Evolutionary conservation across 345 rosid species (phyloP).

Genomic region (Eucalyptus victrix): DNA sequence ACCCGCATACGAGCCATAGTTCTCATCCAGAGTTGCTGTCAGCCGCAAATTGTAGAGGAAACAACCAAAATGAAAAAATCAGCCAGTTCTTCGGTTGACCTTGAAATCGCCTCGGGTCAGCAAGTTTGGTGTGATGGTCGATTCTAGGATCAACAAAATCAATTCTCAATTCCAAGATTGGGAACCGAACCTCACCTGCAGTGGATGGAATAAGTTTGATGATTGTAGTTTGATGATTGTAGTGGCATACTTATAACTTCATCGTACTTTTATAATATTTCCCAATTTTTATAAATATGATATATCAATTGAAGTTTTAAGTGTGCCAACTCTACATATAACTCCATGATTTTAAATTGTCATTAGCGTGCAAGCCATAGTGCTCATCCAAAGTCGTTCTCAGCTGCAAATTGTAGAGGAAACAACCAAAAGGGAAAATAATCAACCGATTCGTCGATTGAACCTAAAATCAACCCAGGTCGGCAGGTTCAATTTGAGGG

Average conservation of each 20-base stretch:
- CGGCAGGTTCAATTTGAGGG: neutral
- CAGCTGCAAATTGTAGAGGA: neutral
- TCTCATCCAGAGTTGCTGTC: neutral
- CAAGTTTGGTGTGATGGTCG: neutral
- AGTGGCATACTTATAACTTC: neutral
- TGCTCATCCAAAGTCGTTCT: neutral
- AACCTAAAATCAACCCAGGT: neutral
- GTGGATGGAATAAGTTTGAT: neutral
- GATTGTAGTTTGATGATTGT: neutral
- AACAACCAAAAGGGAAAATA: neutral
- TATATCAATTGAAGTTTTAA: neutral
- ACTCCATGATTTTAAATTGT: neutral
- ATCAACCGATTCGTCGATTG: too few relatives aligned
- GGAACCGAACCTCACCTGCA: neutral
- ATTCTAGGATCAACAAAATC: neutral
- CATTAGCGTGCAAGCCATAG: neutral
- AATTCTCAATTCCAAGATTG: neutral
- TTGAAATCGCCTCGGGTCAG: neutral
- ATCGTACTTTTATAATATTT: too few relatives aligned
- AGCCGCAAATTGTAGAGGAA: neutral
- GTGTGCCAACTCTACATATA: neutral
- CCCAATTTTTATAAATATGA: too few relatives aligned
- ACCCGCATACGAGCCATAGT: accelerated
- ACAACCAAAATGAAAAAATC: neutral
- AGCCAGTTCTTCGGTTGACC: neutral